Evolutionary conservation across 352 stramenopile genomes (phyloP).

Genomic region (Lagenidium giganteum): DNA sequence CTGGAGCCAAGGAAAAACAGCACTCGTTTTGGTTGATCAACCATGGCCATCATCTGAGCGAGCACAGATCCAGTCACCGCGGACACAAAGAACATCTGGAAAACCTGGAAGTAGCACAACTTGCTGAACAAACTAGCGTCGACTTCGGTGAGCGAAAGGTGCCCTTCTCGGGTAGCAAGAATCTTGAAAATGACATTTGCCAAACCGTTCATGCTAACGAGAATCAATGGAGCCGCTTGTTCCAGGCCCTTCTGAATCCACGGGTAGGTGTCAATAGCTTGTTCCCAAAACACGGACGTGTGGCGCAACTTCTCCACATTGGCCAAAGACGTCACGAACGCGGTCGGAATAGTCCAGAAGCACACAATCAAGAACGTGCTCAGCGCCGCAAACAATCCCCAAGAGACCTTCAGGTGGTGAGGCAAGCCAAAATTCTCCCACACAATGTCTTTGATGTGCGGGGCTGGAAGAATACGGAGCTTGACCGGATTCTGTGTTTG

Average conservation of each 20-base stretch:
- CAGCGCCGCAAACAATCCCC: slow-evolving; percentile 46
- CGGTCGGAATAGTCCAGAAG: slow-evolving; percentile 78
- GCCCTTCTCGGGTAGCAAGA: slow-evolving; percentile 53
- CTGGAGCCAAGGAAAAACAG: slow-evolving; percentile 68
- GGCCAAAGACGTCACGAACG: slow-evolving; percentile 70
- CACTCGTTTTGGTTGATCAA: slow-evolving; percentile 52
- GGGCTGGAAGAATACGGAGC: slow-evolving; percentile 52
- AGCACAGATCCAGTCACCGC: slow-evolving; percentile 62
- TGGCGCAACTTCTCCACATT: slow-evolving; percentile 58
- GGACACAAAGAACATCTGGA: slow-evolving; percentile 83
- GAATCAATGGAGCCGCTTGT: slow-evolving; percentile 55
- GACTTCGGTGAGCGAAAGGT: slow-evolving; percentile 62
- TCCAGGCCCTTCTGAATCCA: slow-evolving; percentile 51
- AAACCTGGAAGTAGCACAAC: slow-evolving; percentile 70
- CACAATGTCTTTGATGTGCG: slow-evolving; percentile 59
- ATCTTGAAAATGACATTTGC: slow-evolving; percentile 65
- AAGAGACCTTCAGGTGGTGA: slow-evolving; percentile 55
- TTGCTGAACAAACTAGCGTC: slow-evolving; percentile 71
- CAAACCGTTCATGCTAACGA: slow-evolving; percentile 66
- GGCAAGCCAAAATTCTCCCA: slow-evolving; percentile 78
- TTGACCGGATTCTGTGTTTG: slow-evolving; percentile 62
- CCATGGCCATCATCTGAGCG: slow-evolving; percentile 43
- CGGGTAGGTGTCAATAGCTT: slow-evolving; percentile 35
- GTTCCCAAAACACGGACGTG: slow-evolving; percentile 38
- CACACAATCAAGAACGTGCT: slow-evolving; percentile 55